Percentiles rank a stretch among this genome's conserved stretches.
Evolutionary conservation across 441 rosid species (phyloP).

Genomic region (Macaranga tanarius): DNA sequence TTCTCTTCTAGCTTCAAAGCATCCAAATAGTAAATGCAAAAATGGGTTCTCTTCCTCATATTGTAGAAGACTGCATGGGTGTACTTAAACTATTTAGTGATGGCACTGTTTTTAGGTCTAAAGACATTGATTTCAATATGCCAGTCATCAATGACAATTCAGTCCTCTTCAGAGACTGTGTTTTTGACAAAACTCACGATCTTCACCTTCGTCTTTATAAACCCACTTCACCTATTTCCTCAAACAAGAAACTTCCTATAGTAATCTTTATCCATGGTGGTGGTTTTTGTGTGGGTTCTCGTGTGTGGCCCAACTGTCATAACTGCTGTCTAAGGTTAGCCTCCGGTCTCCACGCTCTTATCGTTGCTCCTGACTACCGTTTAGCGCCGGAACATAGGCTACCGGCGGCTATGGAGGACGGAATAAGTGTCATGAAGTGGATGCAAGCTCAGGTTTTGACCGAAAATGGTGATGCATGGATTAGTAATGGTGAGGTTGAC

Average conservation of each 20-base stretch:
- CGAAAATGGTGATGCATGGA: conserved; percentile 41
- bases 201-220: conserved; percentile 80
- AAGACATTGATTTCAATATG: conserved; percentile 37
- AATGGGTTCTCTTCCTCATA: conserved; percentile 65
- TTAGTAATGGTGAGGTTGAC: conserved; percentile 42
- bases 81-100: conserved; percentile 66
- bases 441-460: conserved; percentile 44
- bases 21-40: background rate
- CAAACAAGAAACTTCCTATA: conserved; percentile 39
- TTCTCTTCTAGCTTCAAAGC: background rate
- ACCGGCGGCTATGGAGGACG: conserved; percentile 75
- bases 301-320: conserved; percentile 68
- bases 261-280: conserved; percentile 72
- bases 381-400: conserved; percentile 79
- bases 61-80: conserved; percentile 75
- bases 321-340: conserved; percentile 63
- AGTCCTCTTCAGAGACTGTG: conserved; percentile 52
- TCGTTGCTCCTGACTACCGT: conserved; percentile 69
- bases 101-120: conserved; percentile 58
- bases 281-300: conserved; percentile 78
- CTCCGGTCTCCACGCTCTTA: conserved; percentile 51
- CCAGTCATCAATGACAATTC: conserved; percentile 40
- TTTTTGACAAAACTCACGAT: conserved; percentile 47
- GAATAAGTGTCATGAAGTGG: conserved; percentile 47
- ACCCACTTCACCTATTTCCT: conserved; percentile 29